phyloP scores from a whole-genome alignment of 345 rosid species.

The Toxicodendron radicans region DNA sequence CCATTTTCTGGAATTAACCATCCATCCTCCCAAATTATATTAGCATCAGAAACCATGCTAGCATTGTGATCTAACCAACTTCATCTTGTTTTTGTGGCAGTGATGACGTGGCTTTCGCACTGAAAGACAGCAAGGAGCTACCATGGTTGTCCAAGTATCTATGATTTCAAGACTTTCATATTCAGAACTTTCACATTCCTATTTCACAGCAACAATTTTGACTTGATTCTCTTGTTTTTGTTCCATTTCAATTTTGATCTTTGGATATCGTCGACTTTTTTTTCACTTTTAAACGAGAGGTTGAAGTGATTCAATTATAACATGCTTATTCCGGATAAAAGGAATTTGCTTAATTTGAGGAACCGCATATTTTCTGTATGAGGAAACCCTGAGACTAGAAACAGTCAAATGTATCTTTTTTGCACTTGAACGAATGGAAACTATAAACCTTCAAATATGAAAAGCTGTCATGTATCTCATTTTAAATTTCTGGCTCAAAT shows the following conservation, averaged over 20 bases:
- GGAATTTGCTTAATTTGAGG: background rate
- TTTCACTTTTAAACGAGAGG: too few relatives aligned
- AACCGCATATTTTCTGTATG: background rate
- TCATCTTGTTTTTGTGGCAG: slow-evolving; percentile 41
- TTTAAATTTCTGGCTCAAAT: background rate
- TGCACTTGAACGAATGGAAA: background rate
- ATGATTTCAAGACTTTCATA: slow-evolving; percentile 31
- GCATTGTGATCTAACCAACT: slow-evolving; percentile 11
- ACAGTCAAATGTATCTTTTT: background rate
- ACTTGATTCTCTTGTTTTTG: background rate
- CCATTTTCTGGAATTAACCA: too few relatives aligned
- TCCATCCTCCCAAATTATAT: background rate
- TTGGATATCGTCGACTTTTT: background rate
- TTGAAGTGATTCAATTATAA: background rate
- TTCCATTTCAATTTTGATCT: slow-evolving; percentile 4
- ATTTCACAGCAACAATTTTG: slow-evolving; percentile 34
- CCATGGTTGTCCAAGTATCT: slow-evolving; percentile 86
- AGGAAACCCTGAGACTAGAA: background rate
- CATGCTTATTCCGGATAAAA: background rate
- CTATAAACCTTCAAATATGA: background rate
- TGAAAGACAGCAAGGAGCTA: slow-evolving; percentile 74
- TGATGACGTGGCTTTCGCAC: slow-evolving; percentile 90
- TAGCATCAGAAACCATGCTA: background rate
- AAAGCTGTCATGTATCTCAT: background rate
- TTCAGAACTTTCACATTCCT: background rate